Evolutionary conservation across 441 rosid genomes (phyloP), one percentile per base, ranked within the genome.

Genomic region (Eruca vesicaria): DNA sequence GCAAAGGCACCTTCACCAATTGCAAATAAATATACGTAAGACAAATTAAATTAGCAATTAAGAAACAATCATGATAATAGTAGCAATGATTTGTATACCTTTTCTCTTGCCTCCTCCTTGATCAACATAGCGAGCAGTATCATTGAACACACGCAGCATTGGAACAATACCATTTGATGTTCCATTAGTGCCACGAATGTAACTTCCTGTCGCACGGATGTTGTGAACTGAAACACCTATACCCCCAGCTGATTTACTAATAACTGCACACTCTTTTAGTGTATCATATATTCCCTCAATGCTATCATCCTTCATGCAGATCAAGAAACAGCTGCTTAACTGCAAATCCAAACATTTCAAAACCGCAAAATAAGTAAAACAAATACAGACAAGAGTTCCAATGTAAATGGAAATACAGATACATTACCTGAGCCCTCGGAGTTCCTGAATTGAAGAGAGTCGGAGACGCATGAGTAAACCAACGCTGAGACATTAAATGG

Each of bases 381-480:
- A 15, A 60, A 23, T 33, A 52, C 26, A 61, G 8, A 15, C 15
- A 23, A 20, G 4, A 1, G 7, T 15, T 23, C 18, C 2, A 0
- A 0, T n/a, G 18, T 23, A 56, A 56, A 72, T 55, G 56, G 3
- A 45, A 63, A 36, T 16, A 48, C 11, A 38, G 35, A n/a, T 53
- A 36, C 48, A 82, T 38, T 78, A 93, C 98, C 71, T 93, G 98
- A 14, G 97, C 88, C 79, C 91, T 90, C 48, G 98, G 97, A 18
- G 97, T 93, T 63, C 97, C 97, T 14, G 91, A 92, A 82, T 93
- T 93, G 75, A 93, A 93, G 56, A 93, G 94, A 11, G 98, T 93
- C 9, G 98, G 98, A 68, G 97, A 91, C 18, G 97, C 98, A 85
- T 93, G 98, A 79, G 94, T 93, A 81, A 93, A 91, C 98, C 98